A percentile compares a stretch with the other conserved stretches of the same genome.
Conservation (phyloP, 768 basidiomycete species). For the Suillus subalutaceus region DNA sequence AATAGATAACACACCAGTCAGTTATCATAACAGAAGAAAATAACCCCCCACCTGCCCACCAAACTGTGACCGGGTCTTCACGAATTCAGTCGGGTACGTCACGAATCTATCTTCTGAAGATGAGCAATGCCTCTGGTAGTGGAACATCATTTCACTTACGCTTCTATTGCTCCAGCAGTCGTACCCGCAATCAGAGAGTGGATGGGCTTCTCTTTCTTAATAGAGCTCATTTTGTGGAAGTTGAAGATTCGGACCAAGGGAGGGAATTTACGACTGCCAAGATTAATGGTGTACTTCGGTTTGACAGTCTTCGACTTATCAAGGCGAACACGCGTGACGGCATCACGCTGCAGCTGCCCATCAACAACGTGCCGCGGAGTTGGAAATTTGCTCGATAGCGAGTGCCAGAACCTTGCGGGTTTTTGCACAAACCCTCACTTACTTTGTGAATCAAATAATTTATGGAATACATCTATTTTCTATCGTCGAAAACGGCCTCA, state of each 20-base stretch:
- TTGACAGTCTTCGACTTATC: neutral
- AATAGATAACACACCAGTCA: conserved; percentile 1
- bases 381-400: neutral
- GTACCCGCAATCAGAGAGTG: conserved; percentile 91
- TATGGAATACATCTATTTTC: too few relatives aligned
- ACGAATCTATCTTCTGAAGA: conserved; percentile 61
- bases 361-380: neutral
- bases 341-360: too few relatives aligned
- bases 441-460: too few relatives aligned
- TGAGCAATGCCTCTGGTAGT: conserved; percentile 10
- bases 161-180: conserved; percentile 91
- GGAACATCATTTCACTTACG: conserved; percentile 51
- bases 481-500: too few relatives aligned
- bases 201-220: conserved; percentile 75
- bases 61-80: conserved; percentile 95
- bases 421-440: too few relatives aligned
- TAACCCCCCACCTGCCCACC: conserved; percentile 61
- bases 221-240: conserved; percentile 39
- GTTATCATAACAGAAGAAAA: neutral
- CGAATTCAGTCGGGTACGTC: conserved; percentile 89
- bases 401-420: too few relatives aligned
- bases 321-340: neutral
- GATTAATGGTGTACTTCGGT: neutral
- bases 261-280: neutral
- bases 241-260: conserved; percentile 3